Conservation (phyloP, 1,284 basidiomycete genomes). For the Ustilago xerochloae region DNA sequence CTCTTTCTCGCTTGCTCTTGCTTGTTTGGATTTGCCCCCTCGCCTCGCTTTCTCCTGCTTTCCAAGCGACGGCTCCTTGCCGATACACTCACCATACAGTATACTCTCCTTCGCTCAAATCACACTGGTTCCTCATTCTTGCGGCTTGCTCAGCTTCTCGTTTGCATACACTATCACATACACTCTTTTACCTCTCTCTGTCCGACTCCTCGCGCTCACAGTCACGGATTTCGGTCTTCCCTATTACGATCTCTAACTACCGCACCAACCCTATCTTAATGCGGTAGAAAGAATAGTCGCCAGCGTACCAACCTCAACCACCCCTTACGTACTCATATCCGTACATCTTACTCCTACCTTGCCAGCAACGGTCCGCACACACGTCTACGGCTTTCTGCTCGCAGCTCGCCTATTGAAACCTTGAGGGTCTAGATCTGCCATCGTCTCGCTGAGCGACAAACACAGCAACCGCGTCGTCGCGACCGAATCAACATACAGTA, state of each 20-base stretch:
- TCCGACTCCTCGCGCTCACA: neutral
- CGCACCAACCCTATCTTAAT: too few relatives aligned
- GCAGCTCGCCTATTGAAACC: neutral
- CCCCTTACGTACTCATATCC: slow-evolving; percentile 7
- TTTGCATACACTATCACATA: too few relatives aligned
- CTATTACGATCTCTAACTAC: neutral
- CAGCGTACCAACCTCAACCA: neutral
- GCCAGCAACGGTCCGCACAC: neutral
- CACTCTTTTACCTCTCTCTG: neutral
- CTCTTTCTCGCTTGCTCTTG: neutral
- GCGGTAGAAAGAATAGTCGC: too few relatives aligned
- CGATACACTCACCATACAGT: neutral
- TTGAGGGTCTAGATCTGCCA: neutral
- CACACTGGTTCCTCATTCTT: neutral
- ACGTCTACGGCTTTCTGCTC: neutral
- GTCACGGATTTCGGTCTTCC: too few relatives aligned
- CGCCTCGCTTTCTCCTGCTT: neutral
- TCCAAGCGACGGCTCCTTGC: slow-evolving; percentile 2
- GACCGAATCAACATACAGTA: neutral
- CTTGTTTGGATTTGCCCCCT: neutral
- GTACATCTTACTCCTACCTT: neutral
- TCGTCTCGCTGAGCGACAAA: neutral
- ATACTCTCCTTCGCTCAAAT: neutral
- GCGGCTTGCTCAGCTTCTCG: neutral
- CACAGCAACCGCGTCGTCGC: neutral